Base-by-base conservation (phyloP, 2,329 filamentous ascomycete species). In the Alternaria angustiovoidea region DNA sequence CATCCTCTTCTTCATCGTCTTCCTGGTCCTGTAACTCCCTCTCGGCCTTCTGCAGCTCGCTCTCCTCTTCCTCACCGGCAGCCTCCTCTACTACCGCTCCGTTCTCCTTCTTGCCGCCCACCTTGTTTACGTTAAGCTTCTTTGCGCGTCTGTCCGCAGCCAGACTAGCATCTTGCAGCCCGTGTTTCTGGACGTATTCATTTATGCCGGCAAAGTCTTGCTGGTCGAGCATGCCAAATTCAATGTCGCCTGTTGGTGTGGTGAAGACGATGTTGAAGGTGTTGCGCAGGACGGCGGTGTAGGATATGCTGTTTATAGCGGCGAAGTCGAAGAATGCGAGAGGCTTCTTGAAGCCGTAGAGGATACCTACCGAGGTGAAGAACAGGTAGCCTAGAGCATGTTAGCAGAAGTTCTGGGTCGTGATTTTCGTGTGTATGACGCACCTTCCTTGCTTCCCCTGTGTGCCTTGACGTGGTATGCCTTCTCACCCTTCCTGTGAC, bases 311-410 rank as follows among this genome's bases (percentile, higher is more conserved):
- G 52, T 86, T 85, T 59, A 90, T 82, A 36, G 81, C 79, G 48
- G 84, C 82, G 61, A 89, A 88, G 8, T 86, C 82, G 70, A 89
- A 88, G 78, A 87, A 89, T 8, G 85, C 74, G 24, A 90, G 79
- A 0, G 88, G 88, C 69, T 89, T 90, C 70, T 89, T 89, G 81
- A 88, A 89, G 41, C 85, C 87, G 70, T 86, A 89, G 41, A 89
- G 75, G 48, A 90, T 86, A 32, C 88, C 88, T 8, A 81, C 84
- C 20, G 84, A 81, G 11, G 89, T 82, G 73, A 89, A 85, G 79
- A 88, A 89, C 14, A 90, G 81, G 69, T 86, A 89, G 39, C 87
- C 87, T 88, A 59, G 9, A 1, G 5, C 7, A n/a, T 52, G 57
- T 75, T 53, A 73, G 68, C 38, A 41, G 7, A 22, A 36, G 16